Percentiles rank a stretch among this genome's conserved stretches.
Evolutionary conservation across 257 asterid species (phyloP).

Genomic region (Solanum bulbocastanum): DNA sequence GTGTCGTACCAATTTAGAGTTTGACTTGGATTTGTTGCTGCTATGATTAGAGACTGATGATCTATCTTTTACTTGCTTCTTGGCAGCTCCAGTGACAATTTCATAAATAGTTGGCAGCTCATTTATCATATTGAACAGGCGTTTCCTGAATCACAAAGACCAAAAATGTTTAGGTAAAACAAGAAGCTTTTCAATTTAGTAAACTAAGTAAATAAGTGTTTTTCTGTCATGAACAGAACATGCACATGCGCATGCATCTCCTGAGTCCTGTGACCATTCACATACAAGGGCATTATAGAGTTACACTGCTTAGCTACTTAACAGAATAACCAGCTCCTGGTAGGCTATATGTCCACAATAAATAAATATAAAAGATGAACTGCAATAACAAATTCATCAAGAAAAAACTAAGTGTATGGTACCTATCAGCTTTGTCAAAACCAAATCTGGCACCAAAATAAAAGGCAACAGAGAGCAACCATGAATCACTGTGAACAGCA

Average conservation of each 20-base stretch:
- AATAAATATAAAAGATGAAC: neutral
- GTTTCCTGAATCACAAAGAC: slow-evolving; percentile 47
- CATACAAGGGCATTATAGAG: neutral
- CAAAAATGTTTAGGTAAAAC: neutral
- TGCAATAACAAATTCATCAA: neutral
- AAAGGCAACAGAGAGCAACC: slow-evolving; percentile 36
- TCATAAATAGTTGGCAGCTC: slow-evolving; percentile 78
- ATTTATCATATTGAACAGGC: slow-evolving; percentile 67
- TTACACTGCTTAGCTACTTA: neutral
- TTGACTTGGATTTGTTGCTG: slow-evolving; percentile 34
- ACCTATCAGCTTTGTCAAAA: slow-evolving; percentile 35
- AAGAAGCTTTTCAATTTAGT: neutral
- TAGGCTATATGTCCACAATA: neutral
- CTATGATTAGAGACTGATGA: slow-evolving; percentile 24
- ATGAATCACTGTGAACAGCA: slow-evolving; percentile 39
- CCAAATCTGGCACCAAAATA: slow-evolving; percentile 43
- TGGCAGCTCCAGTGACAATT: slow-evolving; percentile 64
- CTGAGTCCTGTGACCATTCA: neutral
- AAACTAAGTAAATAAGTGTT: neutral
- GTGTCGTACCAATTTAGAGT: slow-evolving; percentile 16
- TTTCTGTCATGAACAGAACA: neutral
- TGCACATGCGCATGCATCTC: neutral
- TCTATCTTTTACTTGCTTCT: slow-evolving; percentile 46
- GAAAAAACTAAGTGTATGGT: neutral
- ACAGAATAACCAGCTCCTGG: neutral